These are phyloP conservation scores for Eucalyptus virginea DNA, from an alignment of 345 rosid genomes.

Conservation along the genomic window DNA sequence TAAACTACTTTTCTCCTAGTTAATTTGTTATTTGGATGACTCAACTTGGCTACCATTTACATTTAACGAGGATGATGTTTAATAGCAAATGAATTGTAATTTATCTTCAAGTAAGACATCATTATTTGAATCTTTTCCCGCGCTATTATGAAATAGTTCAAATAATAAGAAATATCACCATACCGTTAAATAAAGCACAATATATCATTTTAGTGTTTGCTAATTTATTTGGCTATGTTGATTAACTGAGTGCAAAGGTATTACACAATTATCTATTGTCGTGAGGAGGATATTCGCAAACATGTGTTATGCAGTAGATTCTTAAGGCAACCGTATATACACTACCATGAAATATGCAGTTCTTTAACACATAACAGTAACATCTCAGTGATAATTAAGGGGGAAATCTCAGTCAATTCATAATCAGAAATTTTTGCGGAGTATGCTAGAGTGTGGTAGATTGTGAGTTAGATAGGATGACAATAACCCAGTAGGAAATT, in stretches of 20 bases:
- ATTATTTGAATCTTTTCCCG: background rate
- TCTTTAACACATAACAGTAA: background rate
- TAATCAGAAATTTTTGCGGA: too few relatives aligned
- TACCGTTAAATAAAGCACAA: too few relatives aligned
- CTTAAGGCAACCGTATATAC: background rate
- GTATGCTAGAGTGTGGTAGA: background rate
- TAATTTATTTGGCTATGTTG: background rate
- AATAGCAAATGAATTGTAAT: too few relatives aligned
- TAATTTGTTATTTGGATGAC: background rate
- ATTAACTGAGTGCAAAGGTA: background rate
- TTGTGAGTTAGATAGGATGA: background rate
- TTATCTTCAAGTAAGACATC: background rate
- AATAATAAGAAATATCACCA: too few relatives aligned
- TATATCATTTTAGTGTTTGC: background rate
- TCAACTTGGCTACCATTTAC: background rate
- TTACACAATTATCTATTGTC: background rate
- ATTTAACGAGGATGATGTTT: too few relatives aligned
- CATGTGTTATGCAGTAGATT: background rate
- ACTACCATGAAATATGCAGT: background rate
- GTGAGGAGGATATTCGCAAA: background rate
- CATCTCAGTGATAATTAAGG: background rate
- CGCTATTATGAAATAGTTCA: background rate
- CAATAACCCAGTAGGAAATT: background rate
- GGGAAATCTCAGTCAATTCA: background rate
- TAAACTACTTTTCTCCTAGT: background rate